A percentile compares a stretch with the other conserved stretches of the same genome.
Conservation (phyloP, 176 grass and related monocot species). For the Luzula sylvatica region DNA sequence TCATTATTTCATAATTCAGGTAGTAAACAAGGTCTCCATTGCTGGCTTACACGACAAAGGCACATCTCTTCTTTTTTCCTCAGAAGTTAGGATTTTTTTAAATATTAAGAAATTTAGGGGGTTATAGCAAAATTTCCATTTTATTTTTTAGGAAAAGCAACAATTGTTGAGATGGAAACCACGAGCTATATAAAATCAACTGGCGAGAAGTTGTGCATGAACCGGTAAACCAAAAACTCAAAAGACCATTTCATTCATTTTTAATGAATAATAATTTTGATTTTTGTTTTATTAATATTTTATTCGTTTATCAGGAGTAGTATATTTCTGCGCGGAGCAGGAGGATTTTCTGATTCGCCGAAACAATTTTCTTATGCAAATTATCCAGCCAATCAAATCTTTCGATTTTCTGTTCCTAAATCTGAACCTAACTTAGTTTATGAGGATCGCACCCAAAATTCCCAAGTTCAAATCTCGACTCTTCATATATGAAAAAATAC, state of each 20-base stretch:
- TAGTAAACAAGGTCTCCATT: conserved; percentile 64
- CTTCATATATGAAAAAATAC: no score
- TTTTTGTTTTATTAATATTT: background rate
- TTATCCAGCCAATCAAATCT: conserved; percentile 64
- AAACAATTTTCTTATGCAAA: conserved; percentile 45
- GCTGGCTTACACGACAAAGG: conserved; percentile 94
- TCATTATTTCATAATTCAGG: conserved; percentile 35
- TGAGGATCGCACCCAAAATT: conserved; percentile 61
- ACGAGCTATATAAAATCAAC: conserved; percentile 53
- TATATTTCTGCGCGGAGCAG: conserved; percentile 70
- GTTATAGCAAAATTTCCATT: background rate
- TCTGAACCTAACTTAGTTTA: conserved; percentile 38
- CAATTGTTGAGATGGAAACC: conserved; percentile 74
- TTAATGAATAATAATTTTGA: background rate
- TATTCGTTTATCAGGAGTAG: conserved; percentile 45
- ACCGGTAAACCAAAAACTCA: conserved; percentile 34
- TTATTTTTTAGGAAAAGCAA: conserved; percentile 62
- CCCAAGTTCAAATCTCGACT: conserved; percentile 37
- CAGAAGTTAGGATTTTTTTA: no score
- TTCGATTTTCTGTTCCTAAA: conserved; percentile 61
- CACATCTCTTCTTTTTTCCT: conserved; percentile 9
- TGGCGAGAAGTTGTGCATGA: conserved; percentile 82
- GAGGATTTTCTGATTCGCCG: conserved; percentile 86
- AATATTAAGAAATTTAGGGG: no score
- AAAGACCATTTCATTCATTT: background rate